Base-by-base conservation (phyloP, 768 basidiomycete species). In the Sarcodon aspratus region DNA sequence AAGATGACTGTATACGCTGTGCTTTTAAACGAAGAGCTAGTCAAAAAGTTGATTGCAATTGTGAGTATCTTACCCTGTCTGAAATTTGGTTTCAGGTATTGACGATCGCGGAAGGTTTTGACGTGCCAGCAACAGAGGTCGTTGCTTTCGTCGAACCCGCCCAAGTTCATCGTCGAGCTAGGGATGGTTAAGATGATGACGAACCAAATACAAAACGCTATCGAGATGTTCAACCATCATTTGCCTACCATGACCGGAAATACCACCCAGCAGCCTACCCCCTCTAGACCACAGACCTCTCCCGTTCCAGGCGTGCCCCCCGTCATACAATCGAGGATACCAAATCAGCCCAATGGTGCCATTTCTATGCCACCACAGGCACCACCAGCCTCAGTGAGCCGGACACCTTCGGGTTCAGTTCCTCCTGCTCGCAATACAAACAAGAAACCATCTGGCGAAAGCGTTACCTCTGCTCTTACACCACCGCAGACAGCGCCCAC, bases 1-100 rank as follows among this genome's bases (percentile, higher is more conserved):
- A 78, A 70, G 54, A 62, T 86, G 12, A 66, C 67, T 3, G 62
- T 76, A 63, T 69, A 73, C 47, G 56, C 69, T 17, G 59, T 79
- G 40, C 55, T 76, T 44, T 74, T 72, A 57, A 66, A 66, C 36
- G 75, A 78, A 10, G 74, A 73, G 0, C 36, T 63, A 40, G 65
- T 83, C 45, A 72, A 67, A 58, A 76, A 65, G 61, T 59, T 76
- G 32, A 65, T 81, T 34, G 59, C 67, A 10, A 79, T 82, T 47
- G 84, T 85, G 55, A 51, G 80, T 54, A 1, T 65, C 45, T 27
- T 38, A 8, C 50, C n/a, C 57, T 46, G 44, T 55, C 33, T 9
- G 6, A 34, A 32, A 3, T 7, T 11, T 35, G 9, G 31, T n/a
- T 21, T 42, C 31, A 27, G 0, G 45, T 37, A 27, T 46, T 51